Evolutionary conservation across 495 filamentous ascomycete species (phyloP), one percentile per base, ranked within the genome.

Genomic region (Talaromyces nanjingensis): DNA sequence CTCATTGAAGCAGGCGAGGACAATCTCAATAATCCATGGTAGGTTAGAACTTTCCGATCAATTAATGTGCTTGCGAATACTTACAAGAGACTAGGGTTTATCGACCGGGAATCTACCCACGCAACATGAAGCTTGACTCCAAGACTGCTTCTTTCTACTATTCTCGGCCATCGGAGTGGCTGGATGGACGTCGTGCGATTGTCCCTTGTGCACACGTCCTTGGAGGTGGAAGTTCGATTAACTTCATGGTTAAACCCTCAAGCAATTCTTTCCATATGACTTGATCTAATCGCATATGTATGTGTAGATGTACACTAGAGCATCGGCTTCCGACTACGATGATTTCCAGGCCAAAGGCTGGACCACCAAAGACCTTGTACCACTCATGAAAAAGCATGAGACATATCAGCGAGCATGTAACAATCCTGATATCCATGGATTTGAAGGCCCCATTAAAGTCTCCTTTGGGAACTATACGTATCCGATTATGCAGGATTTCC

Each of bases 101-200:
- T 74, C 84, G 88, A 12, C 90, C 90, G 1, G 90, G 87, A 25
- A 89, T 93, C 72, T 92, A 89, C 70, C 89, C 89, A 11, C 79
- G 81, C 22, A 91, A 92, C 73, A 91, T 92, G 88, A 90, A 90
- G 71, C 75, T 92, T 66, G 90, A 93, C 76, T 90, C 88, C 47
- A 92, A 91, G 76, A 92, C 89, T n/a, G 90, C 90, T 31, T 87
- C 87, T 0, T 93, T 93, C 76, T 94, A 94, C 69, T 81, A 92
- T 68, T 91, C 88, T 2, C 81, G 86, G 47, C 89, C 88, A 6
- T 91, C 88, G 0, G 84, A 91, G 74, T 86, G 85, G 75, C 80
- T 92, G 27, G 82, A 79, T 68, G 89, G 89, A 9, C 83, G 90
- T 29, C 82, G 83, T 65, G 88, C 90, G 16, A 83, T 93, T 64